A percentile compares a stretch with the other conserved stretches of the same genome.
These are phyloP conservation scores for Rhizoclosmatium globosum DNA, from an alignment of 192 early-diverging fungal genomes.

Conservation along the genomic window DNA sequence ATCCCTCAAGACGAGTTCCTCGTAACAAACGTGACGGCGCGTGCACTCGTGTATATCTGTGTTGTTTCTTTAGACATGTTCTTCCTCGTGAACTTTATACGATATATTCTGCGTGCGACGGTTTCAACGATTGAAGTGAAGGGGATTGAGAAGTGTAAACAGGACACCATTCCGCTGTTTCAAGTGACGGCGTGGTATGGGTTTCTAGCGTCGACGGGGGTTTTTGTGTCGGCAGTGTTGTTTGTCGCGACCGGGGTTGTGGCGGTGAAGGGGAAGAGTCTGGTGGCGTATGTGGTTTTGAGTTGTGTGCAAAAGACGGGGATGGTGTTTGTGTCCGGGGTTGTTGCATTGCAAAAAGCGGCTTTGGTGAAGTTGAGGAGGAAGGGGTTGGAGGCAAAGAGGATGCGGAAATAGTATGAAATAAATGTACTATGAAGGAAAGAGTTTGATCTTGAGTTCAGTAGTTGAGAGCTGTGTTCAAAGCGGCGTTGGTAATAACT, in stretches of 20 bases:
- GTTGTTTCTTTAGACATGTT: background rate
- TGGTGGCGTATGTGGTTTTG: background rate
- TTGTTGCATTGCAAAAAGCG: background rate
- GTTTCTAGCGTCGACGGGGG: background rate
- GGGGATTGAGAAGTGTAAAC: background rate
- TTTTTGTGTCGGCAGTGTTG: background rate
- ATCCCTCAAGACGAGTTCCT: background rate
- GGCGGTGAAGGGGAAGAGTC: background rate
- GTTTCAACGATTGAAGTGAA: background rate
- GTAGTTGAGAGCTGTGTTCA: too few species aligned
- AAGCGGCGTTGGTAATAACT: too few species aligned
- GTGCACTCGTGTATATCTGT: background rate
- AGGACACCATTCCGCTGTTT: background rate
- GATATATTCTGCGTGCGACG: background rate
- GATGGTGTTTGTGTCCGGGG: background rate
- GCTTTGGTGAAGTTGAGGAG: background rate
- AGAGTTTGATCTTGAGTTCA: too few species aligned
- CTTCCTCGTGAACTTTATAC: background rate
- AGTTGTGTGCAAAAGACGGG: background rate
- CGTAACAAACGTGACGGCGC: background rate
- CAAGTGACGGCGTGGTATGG: background rate
- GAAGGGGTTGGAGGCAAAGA: background rate
- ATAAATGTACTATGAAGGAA: too few species aligned
- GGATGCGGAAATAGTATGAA: too few species aligned
- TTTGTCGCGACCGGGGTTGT: background rate